Conservation (phyloP, 805 yeast species). For the Wickerhamiella vanderwaltii region DNA sequence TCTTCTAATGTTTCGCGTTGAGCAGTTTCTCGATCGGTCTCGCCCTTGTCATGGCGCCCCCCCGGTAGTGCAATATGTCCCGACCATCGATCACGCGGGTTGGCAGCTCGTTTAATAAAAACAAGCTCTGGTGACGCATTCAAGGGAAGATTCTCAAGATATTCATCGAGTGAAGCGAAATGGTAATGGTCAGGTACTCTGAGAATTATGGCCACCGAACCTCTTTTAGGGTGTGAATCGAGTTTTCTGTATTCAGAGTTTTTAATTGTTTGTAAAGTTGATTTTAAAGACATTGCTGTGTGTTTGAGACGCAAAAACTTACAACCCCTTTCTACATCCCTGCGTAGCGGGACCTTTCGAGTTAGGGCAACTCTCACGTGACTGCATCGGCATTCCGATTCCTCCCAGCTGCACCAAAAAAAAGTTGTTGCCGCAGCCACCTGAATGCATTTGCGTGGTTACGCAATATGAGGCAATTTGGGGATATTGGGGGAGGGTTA, state of each 20-base stretch:
- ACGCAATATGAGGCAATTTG: too few relatives aligned
- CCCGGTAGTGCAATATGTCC: slow-evolving; percentile 34
- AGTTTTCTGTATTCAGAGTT: neutral
- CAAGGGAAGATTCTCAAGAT: neutral
- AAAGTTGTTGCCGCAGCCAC: too few relatives aligned
- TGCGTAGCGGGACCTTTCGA: too few relatives aligned
- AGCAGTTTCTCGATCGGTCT: slow-evolving; percentile 27
- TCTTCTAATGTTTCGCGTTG: slow-evolving; percentile 30
- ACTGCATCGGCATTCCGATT: too few relatives aligned
- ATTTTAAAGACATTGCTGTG: neutral
- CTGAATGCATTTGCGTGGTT: too few relatives aligned
- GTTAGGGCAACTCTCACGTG: too few relatives aligned
- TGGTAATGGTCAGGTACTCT: slow-evolving; percentile 16
- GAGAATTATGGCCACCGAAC: slow-evolving; percentile 20
- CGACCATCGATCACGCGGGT: slow-evolving; percentile 31
- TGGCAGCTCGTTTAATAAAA: slow-evolving; percentile 28
- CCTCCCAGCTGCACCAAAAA: too few relatives aligned
- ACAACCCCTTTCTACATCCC: too few relatives aligned
- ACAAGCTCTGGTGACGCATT: slow-evolving; percentile 25
- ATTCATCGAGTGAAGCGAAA: neutral
- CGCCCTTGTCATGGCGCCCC: slow-evolving; percentile 29
- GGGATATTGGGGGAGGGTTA: too few relatives aligned
- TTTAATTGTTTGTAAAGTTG: neutral
- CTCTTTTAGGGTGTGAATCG: slow-evolving; percentile 2
- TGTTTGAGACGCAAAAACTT: neutral